phyloP scores from a whole-genome alignment of 108 stramenopile species.

The Cyclotella choctawhatcheeana region DNA sequence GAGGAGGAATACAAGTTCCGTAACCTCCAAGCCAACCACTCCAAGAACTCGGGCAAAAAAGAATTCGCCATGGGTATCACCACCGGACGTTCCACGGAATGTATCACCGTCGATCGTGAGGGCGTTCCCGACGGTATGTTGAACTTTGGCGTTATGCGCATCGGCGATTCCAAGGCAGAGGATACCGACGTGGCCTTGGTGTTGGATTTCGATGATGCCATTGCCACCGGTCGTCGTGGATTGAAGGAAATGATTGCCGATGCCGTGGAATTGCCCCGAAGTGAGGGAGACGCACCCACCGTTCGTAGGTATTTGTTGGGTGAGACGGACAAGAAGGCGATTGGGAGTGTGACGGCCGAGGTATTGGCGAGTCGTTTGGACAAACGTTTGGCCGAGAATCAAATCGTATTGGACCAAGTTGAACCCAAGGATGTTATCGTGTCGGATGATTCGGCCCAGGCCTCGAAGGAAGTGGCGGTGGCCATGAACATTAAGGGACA shows the following conservation, averaged over 20 bases:
- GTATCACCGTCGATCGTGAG: too few relatives aligned
- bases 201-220: conserved; percentile 24
- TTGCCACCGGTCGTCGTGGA: not conserved
- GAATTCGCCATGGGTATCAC: too few relatives aligned
- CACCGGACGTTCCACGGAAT: too few relatives aligned
- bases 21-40: too few relatives aligned
- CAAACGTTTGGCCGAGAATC: conserved; percentile 17
- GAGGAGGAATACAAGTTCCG: too few relatives aligned
- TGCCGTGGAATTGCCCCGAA: conserved; percentile 3
- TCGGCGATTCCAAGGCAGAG: too few relatives aligned
- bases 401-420: conserved; percentile 23
- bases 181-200: too few relatives aligned
- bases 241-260: conserved; percentile 11
- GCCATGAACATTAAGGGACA: conserved; percentile 34
- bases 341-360: conserved; percentile 36
- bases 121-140: too few relatives aligned
- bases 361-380: conserved; percentile 26
- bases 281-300: not conserved
- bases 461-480: conserved; percentile 22
- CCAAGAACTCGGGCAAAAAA: too few relatives aligned
- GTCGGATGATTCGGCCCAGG: not conserved
- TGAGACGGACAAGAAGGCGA: conserved; percentile 16
- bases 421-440: conserved; percentile 29
- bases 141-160: too few relatives aligned
- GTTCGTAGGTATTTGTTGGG: conserved; percentile 23